These are phyloP conservation scores for Myriosclerotinia curreyana DNA, from an alignment of 2,329 filamentous ascomycete genomes.

Conservation along the genomic window DNA sequence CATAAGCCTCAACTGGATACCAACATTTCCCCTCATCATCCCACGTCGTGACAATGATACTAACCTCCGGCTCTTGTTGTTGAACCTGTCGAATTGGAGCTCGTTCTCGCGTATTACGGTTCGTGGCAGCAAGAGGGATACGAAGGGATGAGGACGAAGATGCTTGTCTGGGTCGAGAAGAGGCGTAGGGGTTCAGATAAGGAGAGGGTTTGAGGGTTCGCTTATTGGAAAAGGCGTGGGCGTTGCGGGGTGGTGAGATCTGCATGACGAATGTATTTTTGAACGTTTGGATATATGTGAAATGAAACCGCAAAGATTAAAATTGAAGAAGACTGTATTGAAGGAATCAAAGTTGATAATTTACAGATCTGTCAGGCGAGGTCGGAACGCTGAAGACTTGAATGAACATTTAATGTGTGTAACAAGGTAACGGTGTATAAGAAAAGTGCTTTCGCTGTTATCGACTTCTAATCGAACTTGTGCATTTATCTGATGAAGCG, in stretches of 20 bases:
- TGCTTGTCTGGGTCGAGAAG: conserved; percentile 15
- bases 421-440: conserved; percentile 20
- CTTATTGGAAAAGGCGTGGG: conserved; percentile 20
- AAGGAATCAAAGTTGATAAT: background rate
- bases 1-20: conserved; percentile 23
- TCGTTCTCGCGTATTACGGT: conserved; percentile 17
- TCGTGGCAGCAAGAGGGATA: conserved; percentile 3
- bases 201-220: conserved; percentile 13
- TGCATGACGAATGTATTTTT: conserved; percentile 18
- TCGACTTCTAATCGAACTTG: conserved; percentile 14
- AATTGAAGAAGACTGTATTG: background rate
- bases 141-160: conserved; percentile 17
- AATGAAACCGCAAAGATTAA: background rate
- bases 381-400: conserved; percentile 16
- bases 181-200: conserved; percentile 7
- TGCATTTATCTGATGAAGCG: conserved; percentile 18
- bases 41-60: conserved; percentile 24
- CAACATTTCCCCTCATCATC: conserved; percentile 23
- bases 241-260: conserved; percentile 22
- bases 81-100: conserved; percentile 16
- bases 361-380: conserved; percentile 4
- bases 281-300: conserved; percentile 2
- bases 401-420: conserved; percentile 21
- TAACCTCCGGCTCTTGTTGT: conserved; percentile 22
- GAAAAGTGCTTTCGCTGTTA: conserved; percentile 21